Percentiles rank a stretch among this genome's conserved stretches.
These are phyloP conservation scores for Medicago lupulina DNA, from an alignment of 306 rosid species.

Conservation along the genomic window DNA sequence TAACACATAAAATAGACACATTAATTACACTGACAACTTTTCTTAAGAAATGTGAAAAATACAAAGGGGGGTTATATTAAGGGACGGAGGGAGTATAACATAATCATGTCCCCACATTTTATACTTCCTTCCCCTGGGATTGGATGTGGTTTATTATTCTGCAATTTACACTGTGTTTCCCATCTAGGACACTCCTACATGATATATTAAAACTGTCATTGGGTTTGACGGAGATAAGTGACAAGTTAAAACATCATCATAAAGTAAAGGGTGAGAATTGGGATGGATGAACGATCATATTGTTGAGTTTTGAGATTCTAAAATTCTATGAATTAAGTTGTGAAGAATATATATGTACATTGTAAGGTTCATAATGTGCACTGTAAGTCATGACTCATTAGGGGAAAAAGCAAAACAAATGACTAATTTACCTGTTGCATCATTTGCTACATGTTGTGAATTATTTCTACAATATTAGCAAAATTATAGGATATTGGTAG, in stretches of 20 bases:
- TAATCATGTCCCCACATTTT: background rate
- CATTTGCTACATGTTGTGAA: background rate
- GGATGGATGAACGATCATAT: background rate
- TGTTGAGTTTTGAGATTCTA: background rate
- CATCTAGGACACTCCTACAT: background rate
- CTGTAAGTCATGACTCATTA: no score
- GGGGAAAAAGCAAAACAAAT: no score
- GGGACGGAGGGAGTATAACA: no score
- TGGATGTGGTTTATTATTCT: background rate
- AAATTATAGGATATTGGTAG: background rate
- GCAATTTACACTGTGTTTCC: background rate
- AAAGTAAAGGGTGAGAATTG: background rate
- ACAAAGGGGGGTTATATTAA: no score
- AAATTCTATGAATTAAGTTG: background rate
- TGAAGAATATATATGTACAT: background rate
- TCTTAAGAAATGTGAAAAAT: no score
- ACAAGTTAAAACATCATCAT: background rate
- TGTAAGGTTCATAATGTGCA: no score
- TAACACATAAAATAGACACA: no score
- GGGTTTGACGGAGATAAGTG: slow-evolving; percentile 5
- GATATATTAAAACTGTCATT: background rate
- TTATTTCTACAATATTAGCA: no score
- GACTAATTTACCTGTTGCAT: background rate
- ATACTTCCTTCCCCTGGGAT: background rate
- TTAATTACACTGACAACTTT: no score